Conservation (phyloP, 805 yeast genomes). For the Ogataea thermomethanolica region DNA sequence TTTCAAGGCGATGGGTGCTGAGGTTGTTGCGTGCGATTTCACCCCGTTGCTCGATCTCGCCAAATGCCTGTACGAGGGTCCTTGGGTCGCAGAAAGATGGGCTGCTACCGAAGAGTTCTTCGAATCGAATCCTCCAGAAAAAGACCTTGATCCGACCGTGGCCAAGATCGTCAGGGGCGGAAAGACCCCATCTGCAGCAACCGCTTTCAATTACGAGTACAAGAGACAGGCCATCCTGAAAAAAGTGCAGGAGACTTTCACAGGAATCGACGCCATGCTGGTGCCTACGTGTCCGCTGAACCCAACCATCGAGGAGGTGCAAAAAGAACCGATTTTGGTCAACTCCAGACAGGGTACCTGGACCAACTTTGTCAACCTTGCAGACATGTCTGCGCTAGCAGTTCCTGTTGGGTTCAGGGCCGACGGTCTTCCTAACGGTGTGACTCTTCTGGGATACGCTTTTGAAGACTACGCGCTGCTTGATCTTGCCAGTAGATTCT, state of each 20-base stretch:
- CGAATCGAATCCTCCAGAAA: conserved; percentile 63
- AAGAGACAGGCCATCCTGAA: conserved; percentile 78
- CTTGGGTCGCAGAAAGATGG: conserved; percentile 98
- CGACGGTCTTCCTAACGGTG: conserved; percentile 89
- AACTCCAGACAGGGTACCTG: conserved; percentile 97
- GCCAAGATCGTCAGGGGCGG: conserved; percentile 73
- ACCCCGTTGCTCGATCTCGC: conserved; percentile 77
- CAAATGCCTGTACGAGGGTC: conserved; percentile 86
- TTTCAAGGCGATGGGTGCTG: conserved; percentile 52
- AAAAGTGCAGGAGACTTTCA: conserved; percentile 51
- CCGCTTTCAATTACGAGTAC: conserved; percentile 82
- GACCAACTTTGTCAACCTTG: conserved; percentile 93
- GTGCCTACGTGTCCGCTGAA: conserved; percentile 95
- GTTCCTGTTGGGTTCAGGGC: conserved; percentile 85
- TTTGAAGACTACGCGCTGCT: conserved; percentile 87
- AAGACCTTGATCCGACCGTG: conserved; percentile 82
- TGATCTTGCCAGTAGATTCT: conserved; percentile 73
- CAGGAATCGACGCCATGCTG: conserved; percentile 66
- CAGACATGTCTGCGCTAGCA: conserved; percentile 88
- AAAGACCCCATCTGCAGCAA: conserved; percentile 72
- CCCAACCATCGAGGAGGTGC: conserved; percentile 74
- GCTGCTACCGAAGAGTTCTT: conserved; percentile 76
- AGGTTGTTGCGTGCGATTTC: conserved; percentile 63
- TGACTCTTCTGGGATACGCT: conserved; percentile 76
- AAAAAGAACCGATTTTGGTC: conserved; percentile 71